Evolutionary conservation across 2,329 filamentous ascomycete genomes (phyloP), one percentile per base, ranked within the genome.

Genomic region (Huntiella savannae): DNA sequence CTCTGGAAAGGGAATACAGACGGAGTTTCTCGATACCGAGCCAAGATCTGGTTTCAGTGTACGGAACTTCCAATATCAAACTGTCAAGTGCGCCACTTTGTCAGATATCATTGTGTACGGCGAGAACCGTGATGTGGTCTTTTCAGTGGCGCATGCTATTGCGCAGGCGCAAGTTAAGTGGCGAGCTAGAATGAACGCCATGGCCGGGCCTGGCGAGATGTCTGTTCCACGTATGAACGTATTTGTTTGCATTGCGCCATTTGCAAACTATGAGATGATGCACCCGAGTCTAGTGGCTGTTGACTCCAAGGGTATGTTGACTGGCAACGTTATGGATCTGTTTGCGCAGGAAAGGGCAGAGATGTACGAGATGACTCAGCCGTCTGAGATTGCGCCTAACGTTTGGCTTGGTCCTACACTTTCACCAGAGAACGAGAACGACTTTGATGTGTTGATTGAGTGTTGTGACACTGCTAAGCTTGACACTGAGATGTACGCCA

Each of bases 11-110:
- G 46, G 33, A 13, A 16, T 6, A 28, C 43, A 19, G 12, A 62
- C 71, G 39, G 69, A 77, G 16, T 94, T 98, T 57, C 64, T 86
- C 50, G 83, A 93, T 38, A 72, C 79, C 36, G 91, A 98, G 57
- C 91, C 91, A 1, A 73, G 67, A 47, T 83, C 93, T 53, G 91
- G 91, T 6, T 96, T 96, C 58, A 94, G 85, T 4, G 87, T 96
- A 38, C 77, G 91, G 40, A 96, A 96, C 60, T 98, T 98, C 58
- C 88, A 96, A 55, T 96, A 96, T 35, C 91, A 98, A 60, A 73
- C 83, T 0, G 82, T 82, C 49, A 98, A 98, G 60, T 67, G 83
- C 53, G 87, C 87, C 46, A 75, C 82, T 53, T 73, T 91, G 6
- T 95, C 87, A 1, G 91, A 98, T 59, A 84, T 98, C 52, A 72